Base-by-base conservation (phyloP, 164 flowering plant genomes). In the Nymphaea thermarum region DNA sequence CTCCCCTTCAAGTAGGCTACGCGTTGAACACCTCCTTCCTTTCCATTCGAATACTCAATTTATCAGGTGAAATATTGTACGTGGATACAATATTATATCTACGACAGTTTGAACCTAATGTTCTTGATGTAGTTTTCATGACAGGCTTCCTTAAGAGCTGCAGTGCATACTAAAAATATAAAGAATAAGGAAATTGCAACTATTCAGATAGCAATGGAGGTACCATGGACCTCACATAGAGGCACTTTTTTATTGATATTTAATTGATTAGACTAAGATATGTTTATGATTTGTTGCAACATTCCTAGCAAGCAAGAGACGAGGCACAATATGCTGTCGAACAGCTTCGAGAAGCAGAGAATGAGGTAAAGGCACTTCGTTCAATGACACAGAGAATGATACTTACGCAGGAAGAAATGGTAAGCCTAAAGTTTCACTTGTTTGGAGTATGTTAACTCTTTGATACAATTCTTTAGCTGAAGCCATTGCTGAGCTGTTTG, bases 391-490 rank as follows among this genome's bases (percentile, higher is more conserved):
- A 83, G 65, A 79, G 92, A 79, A 76, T 87, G 89, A 78, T 81
- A 25, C 70, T 94, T 70, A 87, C 89, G 68, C 80, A 83, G 70
- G 96, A 91, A 75, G 98, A 94, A 80, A 91, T 85, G 98, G 99
- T 94, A 74, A 68, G 76, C 64, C 41, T 43, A 42, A 59, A 61
- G 6, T 74, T 63, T 25, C 36, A 25, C 36, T 0, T 25, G 36
- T 25, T 25, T 25, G 36, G 36, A 25, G 36, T 25, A 25, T 25
- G 36, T 25, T 25, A 25, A 25, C 36, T 25, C 36, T 25, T 25
- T 25, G 36, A 25, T 25, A 25, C 36, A 25, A 25, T 25, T 25
- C 36, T 25, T 25, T 25, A 25, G 36, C 36, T 25, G 36, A 25
- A 25, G 36, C 36, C 36, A 25, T 68, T 75, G 62, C 65, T 45